Evolutionary conservation across 176 grass and related monocot genomes (phyloP).

Genomic region (Hordeum vulgare): MorexV3_pseudomolecules_assembly NC_058521.1:442852268-442852767

Average conservation of each 20-base stretch:
- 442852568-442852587: not conserved
- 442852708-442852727: not conserved
- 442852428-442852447: not conserved
- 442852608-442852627: not conserved
- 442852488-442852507: not conserved
- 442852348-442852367: not conserved
- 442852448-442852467: not conserved
- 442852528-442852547: not conserved
- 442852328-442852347: not conserved
- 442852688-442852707: not conserved
- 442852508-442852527: not conserved
- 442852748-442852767: not conserved
- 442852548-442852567: not conserved
- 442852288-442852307: slow-evolving; percentile 72
- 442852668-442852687: not conserved
- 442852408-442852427: not conserved
- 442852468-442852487: not conserved
- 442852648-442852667: not conserved
- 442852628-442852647: not conserved
- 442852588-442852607: not conserved
- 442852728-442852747: not conserved
- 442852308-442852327: slow-evolving; percentile 10
- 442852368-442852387: not conserved
- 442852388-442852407: not conserved
- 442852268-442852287: slow-evolving; percentile 89